Evolutionary conservation across 345 rosid species (phyloP).

Genomic region (Microthlaspi erraticum): DNA sequence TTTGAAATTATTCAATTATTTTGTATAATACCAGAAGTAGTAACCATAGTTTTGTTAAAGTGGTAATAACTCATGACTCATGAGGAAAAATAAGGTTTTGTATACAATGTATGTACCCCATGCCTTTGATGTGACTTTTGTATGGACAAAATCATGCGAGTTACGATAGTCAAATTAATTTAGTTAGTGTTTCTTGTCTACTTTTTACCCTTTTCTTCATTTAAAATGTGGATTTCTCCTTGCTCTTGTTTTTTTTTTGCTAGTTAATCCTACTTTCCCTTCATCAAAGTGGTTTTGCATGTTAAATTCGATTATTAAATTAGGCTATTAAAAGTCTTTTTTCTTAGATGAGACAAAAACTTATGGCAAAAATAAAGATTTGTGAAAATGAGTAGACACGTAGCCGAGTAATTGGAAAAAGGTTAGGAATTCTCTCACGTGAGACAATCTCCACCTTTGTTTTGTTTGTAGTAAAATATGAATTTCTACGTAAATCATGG

Average conservation of each 20-base stretch:
- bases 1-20: background rate
- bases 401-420: too few species aligned
- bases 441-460: background rate
- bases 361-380: background rate
- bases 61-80: conserved; percentile 16
- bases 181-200: conserved; percentile 40
- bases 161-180: conserved; percentile 40
- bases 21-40: conserved; percentile 25
- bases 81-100: background rate
- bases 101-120: background rate
- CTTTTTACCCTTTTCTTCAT: conserved; percentile 18
- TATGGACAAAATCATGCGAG: conserved; percentile 43
- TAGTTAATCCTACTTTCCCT: background rate
- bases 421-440: conserved; percentile 11
- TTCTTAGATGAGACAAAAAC: background rate
- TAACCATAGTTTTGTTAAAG: conserved; percentile 40
- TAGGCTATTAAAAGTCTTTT: background rate
- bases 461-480: too few species aligned
- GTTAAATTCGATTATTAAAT: conserved; percentile 6
- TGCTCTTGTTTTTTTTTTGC: background rate
- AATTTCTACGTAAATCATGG: too few species aligned
- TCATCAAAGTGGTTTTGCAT: background rate
- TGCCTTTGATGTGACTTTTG: conserved; percentile 35
- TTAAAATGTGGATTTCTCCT: background rate
- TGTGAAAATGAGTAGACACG: background rate